Conservation (phyloP, 2,329 filamentous ascomycete species). For the Rutstroemia sp. region DNA sequence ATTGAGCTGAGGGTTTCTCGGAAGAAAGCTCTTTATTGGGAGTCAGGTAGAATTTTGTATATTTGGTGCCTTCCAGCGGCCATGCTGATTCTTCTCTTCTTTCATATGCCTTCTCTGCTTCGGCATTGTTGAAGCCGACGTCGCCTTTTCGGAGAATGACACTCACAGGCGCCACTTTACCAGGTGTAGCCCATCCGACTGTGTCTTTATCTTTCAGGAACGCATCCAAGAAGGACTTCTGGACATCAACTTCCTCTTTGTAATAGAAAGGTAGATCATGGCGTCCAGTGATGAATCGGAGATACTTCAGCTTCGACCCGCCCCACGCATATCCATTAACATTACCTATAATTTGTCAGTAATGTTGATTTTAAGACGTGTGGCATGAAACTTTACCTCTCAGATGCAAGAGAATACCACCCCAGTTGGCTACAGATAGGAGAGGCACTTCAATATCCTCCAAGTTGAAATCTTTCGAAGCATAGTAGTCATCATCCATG, state of each 20-base stretch:
- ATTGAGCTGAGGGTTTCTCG: conserved; percentile 25
- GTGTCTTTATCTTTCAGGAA: conserved; percentile 62
- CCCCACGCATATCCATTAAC: conserved; percentile 57
- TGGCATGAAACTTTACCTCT: conserved; percentile 33
- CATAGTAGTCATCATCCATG: conserved; percentile 30
- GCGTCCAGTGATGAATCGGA: conserved; percentile 61
- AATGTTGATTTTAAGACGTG: background rate
- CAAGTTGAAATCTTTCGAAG: conserved; percentile 44
- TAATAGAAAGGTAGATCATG: conserved; percentile 71
- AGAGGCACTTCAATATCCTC: conserved; percentile 62
- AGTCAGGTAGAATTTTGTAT: conserved; percentile 51
- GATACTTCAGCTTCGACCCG: conserved; percentile 59
- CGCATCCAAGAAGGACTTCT: conserved; percentile 60
- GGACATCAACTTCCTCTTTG: conserved; percentile 58
- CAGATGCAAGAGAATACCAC: conserved; percentile 61
- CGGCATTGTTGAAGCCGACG: conserved; percentile 57
- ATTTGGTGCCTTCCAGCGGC: conserved; percentile 59
- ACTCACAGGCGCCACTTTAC: conserved; percentile 52
- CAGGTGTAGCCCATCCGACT: conserved; percentile 49
- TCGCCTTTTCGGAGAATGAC: conserved; percentile 58
- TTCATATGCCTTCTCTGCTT: conserved; percentile 47
- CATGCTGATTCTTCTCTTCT: conserved; percentile 54
- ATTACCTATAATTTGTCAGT: conserved; percentile 37
- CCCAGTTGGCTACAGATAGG: conserved; percentile 63
- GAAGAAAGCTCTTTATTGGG: conserved; percentile 10